Conservation (phyloP, 768 basidiomycete species). For the Pholiota microspora region DNA sequence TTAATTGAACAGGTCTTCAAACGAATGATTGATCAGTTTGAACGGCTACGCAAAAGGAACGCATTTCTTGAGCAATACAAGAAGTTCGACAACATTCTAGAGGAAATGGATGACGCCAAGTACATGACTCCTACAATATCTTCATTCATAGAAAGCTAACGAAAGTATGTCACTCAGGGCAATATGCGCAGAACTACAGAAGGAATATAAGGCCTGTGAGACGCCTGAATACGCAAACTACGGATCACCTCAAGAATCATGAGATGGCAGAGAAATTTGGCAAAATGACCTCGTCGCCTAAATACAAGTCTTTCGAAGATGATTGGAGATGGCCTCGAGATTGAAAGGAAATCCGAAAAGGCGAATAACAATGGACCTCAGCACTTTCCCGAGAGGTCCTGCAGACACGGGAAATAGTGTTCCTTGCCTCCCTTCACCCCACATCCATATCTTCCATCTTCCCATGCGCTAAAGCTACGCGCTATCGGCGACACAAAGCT, state of each 20-base stretch:
- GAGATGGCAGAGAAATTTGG: too few species aligned
- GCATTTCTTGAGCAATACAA: slow-evolving; percentile 98
- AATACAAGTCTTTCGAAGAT: neutral
- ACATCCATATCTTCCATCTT: too few species aligned
- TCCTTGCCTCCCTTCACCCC: too few species aligned
- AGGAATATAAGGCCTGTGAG: slow-evolving; percentile 96
- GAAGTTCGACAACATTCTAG: slow-evolving; percentile 89
- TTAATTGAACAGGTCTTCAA: slow-evolving; percentile 85
- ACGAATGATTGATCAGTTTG: slow-evolving; percentile 94
- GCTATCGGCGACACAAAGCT: too few species aligned
- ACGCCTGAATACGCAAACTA: slow-evolving; percentile 92
- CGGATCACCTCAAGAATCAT: slow-evolving; percentile 6
- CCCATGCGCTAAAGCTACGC: too few species aligned
- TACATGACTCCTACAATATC: slow-evolving; percentile 27
- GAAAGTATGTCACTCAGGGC: slow-evolving; percentile 43
- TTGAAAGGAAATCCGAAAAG: too few species aligned
- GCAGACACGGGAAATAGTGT: too few species aligned
- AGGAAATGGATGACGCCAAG: slow-evolving; percentile 97
- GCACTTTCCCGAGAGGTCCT: too few species aligned
- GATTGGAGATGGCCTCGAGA: neutral
- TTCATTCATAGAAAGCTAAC: neutral
- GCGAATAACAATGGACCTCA: too few species aligned
- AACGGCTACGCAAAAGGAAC: slow-evolving; percentile 79
- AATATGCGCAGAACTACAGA: slow-evolving; percentile 81
- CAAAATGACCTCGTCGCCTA: too few species aligned